phyloP scores from a whole-genome alignment of 169 alveolate genomes.

The Babesia caballi region DNA sequence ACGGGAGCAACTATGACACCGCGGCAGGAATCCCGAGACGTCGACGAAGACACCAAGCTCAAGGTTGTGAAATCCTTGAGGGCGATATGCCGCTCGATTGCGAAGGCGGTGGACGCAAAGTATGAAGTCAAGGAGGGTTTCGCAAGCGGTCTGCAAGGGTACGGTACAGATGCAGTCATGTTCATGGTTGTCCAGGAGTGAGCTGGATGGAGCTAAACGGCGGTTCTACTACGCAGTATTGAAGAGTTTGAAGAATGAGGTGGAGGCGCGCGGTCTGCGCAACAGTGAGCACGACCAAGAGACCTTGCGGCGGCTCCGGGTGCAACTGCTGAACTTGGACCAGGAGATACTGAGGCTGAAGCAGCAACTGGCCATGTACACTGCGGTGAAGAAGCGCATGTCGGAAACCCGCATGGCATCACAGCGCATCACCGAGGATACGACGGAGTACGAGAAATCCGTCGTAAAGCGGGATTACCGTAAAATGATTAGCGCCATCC shows the following conservation, averaged over 20 bases:
- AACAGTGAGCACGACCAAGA: background rate
- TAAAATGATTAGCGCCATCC: background rate
- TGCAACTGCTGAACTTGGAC: conserved; percentile 17
- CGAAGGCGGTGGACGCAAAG: background rate
- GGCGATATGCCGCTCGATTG: background rate
- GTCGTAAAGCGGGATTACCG: background rate
- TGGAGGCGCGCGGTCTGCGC: background rate
- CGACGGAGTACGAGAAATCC: background rate
- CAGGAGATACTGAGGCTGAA: conserved; percentile 3
- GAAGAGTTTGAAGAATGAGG: background rate
- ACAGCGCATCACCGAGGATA: background rate
- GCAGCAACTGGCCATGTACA: background rate
- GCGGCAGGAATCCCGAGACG: background rate
- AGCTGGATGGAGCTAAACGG: conserved; percentile 5
- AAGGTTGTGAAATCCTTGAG: background rate
- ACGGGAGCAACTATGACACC: background rate
- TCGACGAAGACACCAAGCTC: background rate
- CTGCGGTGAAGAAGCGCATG: background rate
- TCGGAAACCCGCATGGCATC: background rate
- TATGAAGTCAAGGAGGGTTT: background rate
- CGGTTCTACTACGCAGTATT: background rate
- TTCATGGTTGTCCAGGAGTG: background rate
- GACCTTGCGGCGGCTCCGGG: background rate
- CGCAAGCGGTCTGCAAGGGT: background rate
- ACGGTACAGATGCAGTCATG: background rate